Percentiles rank a stretch among this genome's conserved stretches.
These are phyloP conservation scores for Mycena latifolia DNA, from an alignment of 768 basidiomycete genomes.

Conservation along the genomic window DNA sequence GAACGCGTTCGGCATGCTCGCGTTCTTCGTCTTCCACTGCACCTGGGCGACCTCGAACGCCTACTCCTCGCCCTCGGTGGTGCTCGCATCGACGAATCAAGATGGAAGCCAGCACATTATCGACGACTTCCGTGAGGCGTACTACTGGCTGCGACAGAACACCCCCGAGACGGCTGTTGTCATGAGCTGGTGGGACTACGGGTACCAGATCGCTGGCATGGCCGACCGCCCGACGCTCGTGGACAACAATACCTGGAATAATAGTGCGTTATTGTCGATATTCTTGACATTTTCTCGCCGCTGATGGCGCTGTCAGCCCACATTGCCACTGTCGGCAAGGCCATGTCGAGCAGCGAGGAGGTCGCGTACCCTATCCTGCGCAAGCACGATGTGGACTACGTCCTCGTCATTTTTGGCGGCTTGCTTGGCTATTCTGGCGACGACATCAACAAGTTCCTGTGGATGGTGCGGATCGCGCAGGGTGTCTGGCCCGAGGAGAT, in stretches of 20 bases:
- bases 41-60: conserved; percentile 96
- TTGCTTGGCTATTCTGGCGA: conserved; percentile 97
- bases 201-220: conserved; percentile 99
- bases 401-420: conserved; percentile 97
- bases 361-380: conserved; percentile 96
- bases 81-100: conserved; percentile 80
- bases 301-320: conserved; percentile 68
- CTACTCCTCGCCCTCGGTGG: conserved; percentile 98
- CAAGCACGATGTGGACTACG: conserved; percentile 98
- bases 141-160: conserved; percentile 98
- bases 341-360: conserved; percentile 95
- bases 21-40: conserved; percentile 95
- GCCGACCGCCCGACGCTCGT: conserved; percentile 96
- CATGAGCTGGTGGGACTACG: conserved; percentile 99
- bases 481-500: conserved; percentile 99
- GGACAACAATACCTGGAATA: conserved; percentile 99
- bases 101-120: conserved; percentile 96
- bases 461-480: conserved; percentile 97
- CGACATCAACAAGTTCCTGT: conserved; percentile 99
- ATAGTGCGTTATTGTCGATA: conserved; percentile 72
- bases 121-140: conserved; percentile 99
- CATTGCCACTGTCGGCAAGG: conserved; percentile 99
- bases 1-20: conserved; percentile 82
- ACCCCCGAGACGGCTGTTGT: conserved; percentile 93
- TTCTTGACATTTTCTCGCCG: conserved; percentile 10